Evolutionary conservation across 2,329 filamentous ascomycete species (phyloP), one percentile per base, ranked within the genome.

Genomic region (Coniochaeta prunicola): DNA sequence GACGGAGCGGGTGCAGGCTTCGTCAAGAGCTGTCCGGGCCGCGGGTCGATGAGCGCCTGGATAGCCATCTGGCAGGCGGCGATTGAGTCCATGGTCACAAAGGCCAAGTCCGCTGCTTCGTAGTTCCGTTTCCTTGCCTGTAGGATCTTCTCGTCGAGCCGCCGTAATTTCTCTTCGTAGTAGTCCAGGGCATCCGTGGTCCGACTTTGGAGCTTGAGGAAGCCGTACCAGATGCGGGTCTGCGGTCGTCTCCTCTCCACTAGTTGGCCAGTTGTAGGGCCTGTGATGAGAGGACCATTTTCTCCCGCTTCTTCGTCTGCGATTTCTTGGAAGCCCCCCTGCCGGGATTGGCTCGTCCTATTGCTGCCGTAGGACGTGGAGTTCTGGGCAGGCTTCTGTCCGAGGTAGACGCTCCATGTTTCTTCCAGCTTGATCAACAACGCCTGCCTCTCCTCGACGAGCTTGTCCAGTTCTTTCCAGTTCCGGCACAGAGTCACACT

Each of bases 21-120:
- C 9, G 93, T 92, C 58, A 96, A 78, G 6, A 99, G 81, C 61
- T 90, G 88, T 59, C 92, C 87, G 0, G 96, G 94, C 12, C 90
- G 88, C 3, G 94, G 92, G 68, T 97, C 93, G 57, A 99, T 85
- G 12, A 96, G 87, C 4, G 94, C 92, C 73, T 99, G 94, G 48
- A 96, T 91, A 26, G 92, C 91, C 92, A 97, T 96, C 76, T 99
- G 94, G 65, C 85, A 87, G 33, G 92, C 88, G 15, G 92, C 90
- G 56, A 96, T 94, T 3, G 91, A 94, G 75, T 97, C 91, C 91
- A 99, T 96, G 0, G 94, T 97, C 40, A 99, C 90, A 71, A 99
- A 97, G 1, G 96, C 96, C 61, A 96, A 82, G 55, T 93, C 88
- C 0, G 87, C 92, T 0, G 94, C 80, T 6, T 81, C 76, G 66